These are phyloP conservation scores for Pichia kluyveri DNA, from an alignment of 805 yeast species.

Conservation along the genomic window DNA sequence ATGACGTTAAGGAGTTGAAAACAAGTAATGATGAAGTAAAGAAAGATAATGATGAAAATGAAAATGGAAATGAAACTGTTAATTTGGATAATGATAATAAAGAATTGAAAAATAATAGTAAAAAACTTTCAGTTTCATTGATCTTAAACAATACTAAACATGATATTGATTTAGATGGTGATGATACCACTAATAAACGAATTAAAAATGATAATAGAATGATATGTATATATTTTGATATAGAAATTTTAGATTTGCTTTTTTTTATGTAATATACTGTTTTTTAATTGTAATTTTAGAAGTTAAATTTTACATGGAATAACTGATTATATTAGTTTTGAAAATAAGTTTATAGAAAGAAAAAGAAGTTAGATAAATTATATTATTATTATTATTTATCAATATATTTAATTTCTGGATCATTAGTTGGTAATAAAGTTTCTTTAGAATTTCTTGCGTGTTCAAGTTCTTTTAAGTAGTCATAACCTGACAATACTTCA, in stretches of 20 bases:
- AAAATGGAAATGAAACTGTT: too few species aligned
- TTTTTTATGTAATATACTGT: too few species aligned
- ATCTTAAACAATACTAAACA: not conserved
- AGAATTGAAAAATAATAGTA: not conserved
- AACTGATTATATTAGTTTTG: too few species aligned
- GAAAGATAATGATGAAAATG: not conserved
- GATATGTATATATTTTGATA: too few species aligned
- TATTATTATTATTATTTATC: too few species aligned
- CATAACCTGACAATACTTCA: conserved; percentile 54
- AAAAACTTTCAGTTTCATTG: not conserved
- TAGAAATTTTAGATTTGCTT: too few species aligned
- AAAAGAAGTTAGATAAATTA: too few species aligned
- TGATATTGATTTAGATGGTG: not conserved
- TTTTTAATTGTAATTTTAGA: too few species aligned
- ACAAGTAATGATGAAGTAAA: too few species aligned
- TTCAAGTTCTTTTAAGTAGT: conserved; percentile 33
- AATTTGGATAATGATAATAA: too few species aligned
- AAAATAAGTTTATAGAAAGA: too few species aligned
- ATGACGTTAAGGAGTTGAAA: not conserved
- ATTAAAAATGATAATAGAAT: not conserved
- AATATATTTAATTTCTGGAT: not conserved
- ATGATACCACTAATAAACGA: not conserved
- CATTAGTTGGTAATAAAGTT: conserved; percentile 4
- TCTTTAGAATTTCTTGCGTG: conserved; percentile 25
- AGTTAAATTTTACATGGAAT: too few species aligned